A percentile compares a stretch with the other conserved stretches of the same genome.
Evolutionary conservation across 2,329 filamentous ascomycete genomes (phyloP).

Genomic region (Sporothrix variecibatus): DNA sequence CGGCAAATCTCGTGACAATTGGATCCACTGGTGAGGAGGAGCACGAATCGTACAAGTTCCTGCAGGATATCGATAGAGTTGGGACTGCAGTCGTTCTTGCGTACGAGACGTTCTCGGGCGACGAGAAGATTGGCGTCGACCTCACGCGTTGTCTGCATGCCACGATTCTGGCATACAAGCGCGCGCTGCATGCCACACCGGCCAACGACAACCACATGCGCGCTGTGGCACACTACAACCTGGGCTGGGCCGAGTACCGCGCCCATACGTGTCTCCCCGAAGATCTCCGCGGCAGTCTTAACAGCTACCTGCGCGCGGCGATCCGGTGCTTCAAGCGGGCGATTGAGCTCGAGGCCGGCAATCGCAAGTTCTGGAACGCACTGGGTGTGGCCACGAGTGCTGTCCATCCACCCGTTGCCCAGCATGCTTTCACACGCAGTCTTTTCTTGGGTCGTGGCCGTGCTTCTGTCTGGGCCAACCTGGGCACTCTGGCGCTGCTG

Average conservation of each 20-base stretch:
- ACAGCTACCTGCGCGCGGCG: conserved; percentile 74
- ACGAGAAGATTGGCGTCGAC: conserved; percentile 51
- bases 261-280: conserved; percentile 68
- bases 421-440: conserved; percentile 90
- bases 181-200: conserved; percentile 74
- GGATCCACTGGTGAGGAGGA: conserved; percentile 31
- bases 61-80: conserved; percentile 70
- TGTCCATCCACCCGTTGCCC: conserved; percentile 82
- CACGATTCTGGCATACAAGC: conserved; percentile 82
- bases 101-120: conserved; percentile 48
- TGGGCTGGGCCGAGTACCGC: conserved; percentile 90
- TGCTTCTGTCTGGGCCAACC: conserved; percentile 83
- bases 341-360: conserved; percentile 92
- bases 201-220: conserved; percentile 79
- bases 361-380: conserved; percentile 96
- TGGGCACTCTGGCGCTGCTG: conserved; percentile 81
- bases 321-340: conserved; percentile 92
- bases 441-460: conserved; percentile 90
- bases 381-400: conserved; percentile 87
- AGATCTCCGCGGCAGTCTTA: conserved; percentile 56
- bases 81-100: conserved; percentile 49
- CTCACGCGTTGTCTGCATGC: conserved; percentile 66
- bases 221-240: conserved; percentile 94
- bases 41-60: conserved; percentile 55
- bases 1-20: conserved; percentile 58